A percentile compares a stretch with the other conserved stretches of the same genome.
phyloP scores from a whole-genome alignment of 2,329 filamentous ascomycete species.

The Aspergillus thermomutatus region DNA sequence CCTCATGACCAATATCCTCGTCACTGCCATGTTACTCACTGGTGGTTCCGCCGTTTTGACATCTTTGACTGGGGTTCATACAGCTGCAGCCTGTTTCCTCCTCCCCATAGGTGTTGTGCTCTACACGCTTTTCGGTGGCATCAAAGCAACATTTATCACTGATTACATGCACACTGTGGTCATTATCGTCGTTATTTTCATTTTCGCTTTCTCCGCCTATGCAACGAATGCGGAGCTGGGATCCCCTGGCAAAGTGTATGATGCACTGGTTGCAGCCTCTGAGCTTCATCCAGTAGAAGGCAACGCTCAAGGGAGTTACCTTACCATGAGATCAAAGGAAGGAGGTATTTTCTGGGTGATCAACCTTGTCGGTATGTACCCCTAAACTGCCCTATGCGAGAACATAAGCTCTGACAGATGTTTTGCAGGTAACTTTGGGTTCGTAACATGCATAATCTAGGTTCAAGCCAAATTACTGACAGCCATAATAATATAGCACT shows the following conservation, averaged over 20 bases:
- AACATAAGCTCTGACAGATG: constrained; percentile 1
- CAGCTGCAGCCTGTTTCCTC: constrained; percentile 78
- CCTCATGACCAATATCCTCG: constrained; percentile 78
- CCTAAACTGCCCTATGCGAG: background rate
- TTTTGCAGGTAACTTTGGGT: constrained; percentile 28
- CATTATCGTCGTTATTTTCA: constrained; percentile 73
- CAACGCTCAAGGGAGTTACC: constrained; percentile 75
- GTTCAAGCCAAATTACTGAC: constrained; percentile 4
- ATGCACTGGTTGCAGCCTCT: constrained; percentile 68
- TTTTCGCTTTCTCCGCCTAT: constrained; percentile 80
- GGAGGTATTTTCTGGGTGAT: constrained; percentile 90
- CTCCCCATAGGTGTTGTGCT: constrained; percentile 76
- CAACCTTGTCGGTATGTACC: constrained; percentile 80
- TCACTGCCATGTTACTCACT: constrained; percentile 84
- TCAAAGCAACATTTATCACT: constrained; percentile 84
- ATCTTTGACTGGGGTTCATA: constrained; percentile 69
- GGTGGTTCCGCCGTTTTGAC: constrained; percentile 74
- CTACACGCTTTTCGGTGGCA: constrained; percentile 72
- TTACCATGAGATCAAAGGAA: constrained; percentile 79
- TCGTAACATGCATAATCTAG: constrained; percentile 2
- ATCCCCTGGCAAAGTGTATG: constrained; percentile 73
- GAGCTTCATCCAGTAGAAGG: constrained; percentile 70
- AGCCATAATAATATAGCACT: constrained; percentile 48
- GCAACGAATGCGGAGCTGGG: constrained; percentile 69
- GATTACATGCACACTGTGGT: constrained; percentile 81